phyloP scores from a whole-genome alignment of 1,284 basidiomycete species.

The Malassezia sp. region DNA sequence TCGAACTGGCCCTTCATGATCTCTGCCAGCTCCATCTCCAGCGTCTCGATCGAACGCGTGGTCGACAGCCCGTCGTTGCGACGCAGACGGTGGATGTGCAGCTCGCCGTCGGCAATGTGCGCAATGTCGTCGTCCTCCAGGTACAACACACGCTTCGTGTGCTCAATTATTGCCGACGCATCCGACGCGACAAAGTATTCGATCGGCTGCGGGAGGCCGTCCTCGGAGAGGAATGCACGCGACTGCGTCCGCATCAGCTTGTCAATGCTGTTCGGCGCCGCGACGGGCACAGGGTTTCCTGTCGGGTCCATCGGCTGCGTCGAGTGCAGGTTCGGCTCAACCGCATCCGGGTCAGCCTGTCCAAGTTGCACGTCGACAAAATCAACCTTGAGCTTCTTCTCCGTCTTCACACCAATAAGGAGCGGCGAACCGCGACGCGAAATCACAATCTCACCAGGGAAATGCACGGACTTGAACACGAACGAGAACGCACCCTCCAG shows the following conservation, averaged over 20 bases:
- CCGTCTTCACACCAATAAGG: slow-evolving; percentile 96
- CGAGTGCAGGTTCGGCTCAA: slow-evolving; percentile 10
- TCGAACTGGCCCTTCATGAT: slow-evolving; percentile 99
- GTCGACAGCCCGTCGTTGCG: slow-evolving; percentile 65
- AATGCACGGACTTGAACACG: slow-evolving; percentile 95
- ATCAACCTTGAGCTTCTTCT: slow-evolving; percentile 99
- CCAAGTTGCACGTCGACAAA: slow-evolving; percentile 85
- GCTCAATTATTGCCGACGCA: slow-evolving; percentile 88
- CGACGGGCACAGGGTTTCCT: slow-evolving; percentile 14
- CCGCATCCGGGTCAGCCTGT: slow-evolving; percentile 3
- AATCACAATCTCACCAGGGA: slow-evolving; percentile 88
- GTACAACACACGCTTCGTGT: slow-evolving; percentile 97
- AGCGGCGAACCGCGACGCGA: slow-evolving; percentile 94
- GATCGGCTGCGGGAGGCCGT: slow-evolving; percentile 95
- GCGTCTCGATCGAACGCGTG: slow-evolving; percentile 91
- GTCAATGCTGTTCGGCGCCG: slow-evolving; percentile 19
- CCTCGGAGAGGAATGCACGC: slow-evolving; percentile 94
- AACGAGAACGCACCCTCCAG: slow-evolving; percentile 99
- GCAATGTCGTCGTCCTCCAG: slow-evolving; percentile 99
- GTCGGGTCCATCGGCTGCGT: slow-evolving; percentile 29
- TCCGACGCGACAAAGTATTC: slow-evolving; percentile 99
- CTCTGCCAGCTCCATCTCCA: slow-evolving; percentile 96
- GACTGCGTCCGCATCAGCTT: slow-evolving; percentile 92
- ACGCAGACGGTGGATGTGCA: slow-evolving; percentile 96
- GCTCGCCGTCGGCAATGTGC: slow-evolving; percentile 85